Evolutionary conservation across 116 monocot genomes (phyloP).

Genomic region (Phalaenopsis hybrid): DNA sequence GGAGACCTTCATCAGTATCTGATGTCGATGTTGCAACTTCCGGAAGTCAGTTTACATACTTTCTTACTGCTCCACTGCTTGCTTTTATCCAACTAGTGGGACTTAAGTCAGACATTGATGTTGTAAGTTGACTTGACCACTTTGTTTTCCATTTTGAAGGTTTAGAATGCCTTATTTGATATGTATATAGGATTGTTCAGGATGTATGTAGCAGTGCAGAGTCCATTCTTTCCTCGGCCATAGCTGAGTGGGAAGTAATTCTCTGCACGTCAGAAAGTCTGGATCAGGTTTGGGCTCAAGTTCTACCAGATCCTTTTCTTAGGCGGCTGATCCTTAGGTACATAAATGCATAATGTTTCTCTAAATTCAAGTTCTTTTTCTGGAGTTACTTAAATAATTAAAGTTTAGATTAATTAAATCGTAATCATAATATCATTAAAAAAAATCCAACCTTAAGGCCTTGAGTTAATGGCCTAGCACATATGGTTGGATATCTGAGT

Average conservation of each 20-base stretch:
- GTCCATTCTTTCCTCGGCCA: constrained; percentile 52
- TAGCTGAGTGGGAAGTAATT: constrained; percentile 78
- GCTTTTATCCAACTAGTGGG: constrained; percentile 87
- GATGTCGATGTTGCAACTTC: constrained; percentile 27
- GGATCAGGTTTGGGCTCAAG: constrained; percentile 76
- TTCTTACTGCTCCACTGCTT: constrained; percentile 82
- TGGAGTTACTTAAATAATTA: background rate
- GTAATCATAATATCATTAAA: background rate
- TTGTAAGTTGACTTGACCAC: constrained; percentile 35
- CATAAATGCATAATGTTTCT: constrained; percentile 1
- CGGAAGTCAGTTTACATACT: constrained; percentile 92
- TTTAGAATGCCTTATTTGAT: constrained; percentile 12
- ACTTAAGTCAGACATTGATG: constrained; percentile 42
- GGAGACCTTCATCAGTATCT: constrained; percentile 34
- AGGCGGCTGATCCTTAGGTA: constrained; percentile 90
- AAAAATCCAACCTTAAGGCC: background rate
- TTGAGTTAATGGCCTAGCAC: no score
- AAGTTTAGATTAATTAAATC: background rate
- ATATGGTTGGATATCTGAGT: no score
- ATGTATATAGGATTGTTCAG: constrained; percentile 29
- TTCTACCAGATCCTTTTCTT: constrained; percentile 84
- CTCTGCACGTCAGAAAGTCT: constrained; percentile 68
- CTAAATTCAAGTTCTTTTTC: background rate
- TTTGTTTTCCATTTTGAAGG: background rate
- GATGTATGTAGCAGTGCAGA: constrained; percentile 45